phyloP scores from a whole-genome alignment of 768 basidiomycete species.

The Lactifluus echinatus region DNA sequence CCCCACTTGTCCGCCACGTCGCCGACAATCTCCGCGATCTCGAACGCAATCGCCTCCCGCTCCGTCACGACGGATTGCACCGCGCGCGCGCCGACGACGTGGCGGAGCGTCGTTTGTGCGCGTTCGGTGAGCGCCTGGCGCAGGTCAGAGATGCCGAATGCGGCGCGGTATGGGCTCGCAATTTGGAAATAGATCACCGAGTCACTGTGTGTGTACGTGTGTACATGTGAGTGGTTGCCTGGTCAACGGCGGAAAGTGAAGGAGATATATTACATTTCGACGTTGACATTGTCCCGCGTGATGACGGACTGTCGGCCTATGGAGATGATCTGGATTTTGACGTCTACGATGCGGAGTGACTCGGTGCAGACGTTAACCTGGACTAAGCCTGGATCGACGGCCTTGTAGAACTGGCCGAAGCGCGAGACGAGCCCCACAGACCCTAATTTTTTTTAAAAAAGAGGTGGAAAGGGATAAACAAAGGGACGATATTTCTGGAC shows the following conservation, averaged over 20 bases:
- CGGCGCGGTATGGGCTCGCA: constrained; percentile 83
- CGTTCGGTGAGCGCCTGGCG: constrained; percentile 78
- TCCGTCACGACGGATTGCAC: constrained; percentile 97
- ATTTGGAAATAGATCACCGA: constrained; percentile 94
- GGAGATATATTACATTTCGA: constrained; percentile 76
- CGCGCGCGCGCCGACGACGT: constrained; percentile 89
- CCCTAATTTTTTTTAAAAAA: constrained; percentile 38
- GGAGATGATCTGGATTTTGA: constrained; percentile 90
- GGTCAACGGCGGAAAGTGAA: constrained; percentile 4
- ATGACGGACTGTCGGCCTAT: constrained; percentile 87
- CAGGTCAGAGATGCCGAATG: constrained; percentile 88
- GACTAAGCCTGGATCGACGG: constrained; percentile 86
- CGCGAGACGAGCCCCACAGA: constrained; percentile 86
- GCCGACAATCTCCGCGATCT: constrained; percentile 93
- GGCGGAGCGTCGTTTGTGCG: constrained; percentile 91
- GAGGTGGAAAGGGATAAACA: constrained; percentile 6
- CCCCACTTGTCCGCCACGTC: constrained; percentile 95
- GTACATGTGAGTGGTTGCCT: constrained; percentile 29
- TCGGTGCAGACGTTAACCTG: constrained; percentile 95
- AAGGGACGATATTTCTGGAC: neutral
- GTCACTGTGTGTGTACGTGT: constrained; percentile 42
- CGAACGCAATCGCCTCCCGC: constrained; percentile 91
- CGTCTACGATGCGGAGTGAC: constrained; percentile 75
- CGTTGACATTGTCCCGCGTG: constrained; percentile 93
- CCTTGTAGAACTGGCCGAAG: constrained; percentile 95